Evolutionary conservation across 2,329 filamentous ascomycete genomes (phyloP), one percentile per base, ranked within the genome.

Genomic region (Bipolaris oryzae): DNA sequence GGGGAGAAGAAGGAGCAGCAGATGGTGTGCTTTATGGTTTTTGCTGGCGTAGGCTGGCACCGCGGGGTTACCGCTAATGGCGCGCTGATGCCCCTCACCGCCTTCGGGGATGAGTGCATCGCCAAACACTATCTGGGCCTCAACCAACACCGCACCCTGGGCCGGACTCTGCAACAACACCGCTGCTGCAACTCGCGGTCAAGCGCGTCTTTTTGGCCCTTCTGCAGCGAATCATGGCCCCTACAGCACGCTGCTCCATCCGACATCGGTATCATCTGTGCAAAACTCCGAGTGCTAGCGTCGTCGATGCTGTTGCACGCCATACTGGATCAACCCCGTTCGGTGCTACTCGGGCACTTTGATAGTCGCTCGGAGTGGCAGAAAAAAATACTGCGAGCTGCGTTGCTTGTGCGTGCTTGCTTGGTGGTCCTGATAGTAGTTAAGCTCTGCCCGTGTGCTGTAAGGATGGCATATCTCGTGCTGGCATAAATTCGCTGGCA

Each of bases 21-120:
- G 67, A 69, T 74, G 72, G 67, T 74, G 73, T 74, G 73, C 72
- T 75, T 73, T 68, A 70, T 61, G 61, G 58, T 68, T 73, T 71
- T 70, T 63, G 66, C 54, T 57, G 54, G 54, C 54, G 44, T 48
- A 53, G 49, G 54, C 50, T 28, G 23, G 25, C 42, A 39, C 41
- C 54, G 54, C 54, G 54, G 54, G 54, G 54, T 57, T 53, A 37
- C 20, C 42, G 42, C 35, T 50, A 37, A 25, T 20, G 37, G 7
- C 7, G 44, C 50, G 35, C 44, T 33, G 54, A 53, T 57, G n/a
- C 15, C 49, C 38, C 25, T 53, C 54, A 57, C 54, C 54, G 50
- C 54, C 54, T 37, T 43, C 23, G 34, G 21, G 18, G 28, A 31
- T 11, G 28, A 13, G 28, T 31, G 39, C 21, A 42, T 15, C 49